A percentile compares a stretch with the other conserved stretches of the same genome.
Conservation (phyloP, 2,329 filamentous ascomycete species). For the Cladosporium sp. region DNA sequence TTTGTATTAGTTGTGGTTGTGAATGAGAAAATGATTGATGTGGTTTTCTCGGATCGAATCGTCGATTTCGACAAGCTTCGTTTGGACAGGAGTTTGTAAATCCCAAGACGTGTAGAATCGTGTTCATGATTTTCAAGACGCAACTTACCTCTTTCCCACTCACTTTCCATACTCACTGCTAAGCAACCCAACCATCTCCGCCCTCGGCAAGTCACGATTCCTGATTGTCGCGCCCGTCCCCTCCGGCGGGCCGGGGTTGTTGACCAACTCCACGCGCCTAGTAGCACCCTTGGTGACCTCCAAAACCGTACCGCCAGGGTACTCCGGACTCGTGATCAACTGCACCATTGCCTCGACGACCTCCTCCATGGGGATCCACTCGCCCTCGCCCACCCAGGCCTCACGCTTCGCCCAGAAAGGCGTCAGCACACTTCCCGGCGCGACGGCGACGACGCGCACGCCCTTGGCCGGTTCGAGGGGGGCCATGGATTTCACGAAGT, state of each 20-base stretch:
- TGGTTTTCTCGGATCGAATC: no score
- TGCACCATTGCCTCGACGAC: slow-evolving; percentile 16
- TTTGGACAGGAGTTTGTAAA: no score
- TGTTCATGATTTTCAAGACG: no score
- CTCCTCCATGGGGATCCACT: slow-evolving; percentile 13
- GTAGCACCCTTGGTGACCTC: slow-evolving; percentile 8
- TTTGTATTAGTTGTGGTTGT: no score
- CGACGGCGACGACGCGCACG: slow-evolving; percentile 54
- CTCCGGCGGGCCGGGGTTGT: slow-evolving; percentile 1
- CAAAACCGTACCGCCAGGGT: slow-evolving; percentile 11
- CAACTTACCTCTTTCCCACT: no score
- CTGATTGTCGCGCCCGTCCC: slow-evolving; percentile 9
- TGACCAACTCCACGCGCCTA: slow-evolving; percentile 8
- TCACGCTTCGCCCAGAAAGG: slow-evolving; percentile 12
- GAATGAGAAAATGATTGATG: no score
- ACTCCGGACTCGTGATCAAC: slow-evolving; percentile 12
- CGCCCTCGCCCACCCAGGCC: slow-evolving; percentile 4
- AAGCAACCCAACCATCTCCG: slow-evolving; percentile 8
- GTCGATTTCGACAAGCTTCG: no score
- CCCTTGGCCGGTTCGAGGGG: slow-evolving; percentile 43
- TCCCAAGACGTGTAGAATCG: no score
- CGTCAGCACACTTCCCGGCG: slow-evolving; percentile 56
- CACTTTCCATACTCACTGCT: slow-evolving; percentile 7
- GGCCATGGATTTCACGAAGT: slow-evolving; percentile 45
- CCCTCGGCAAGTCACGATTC: slow-evolving; percentile 1